Percentiles rank a stretch among this genome's conserved stretches.
phyloP scores from a whole-genome alignment of 2,329 filamentous ascomycete genomes.

The Ophiocordyceps camponoti-floridani region DNA sequence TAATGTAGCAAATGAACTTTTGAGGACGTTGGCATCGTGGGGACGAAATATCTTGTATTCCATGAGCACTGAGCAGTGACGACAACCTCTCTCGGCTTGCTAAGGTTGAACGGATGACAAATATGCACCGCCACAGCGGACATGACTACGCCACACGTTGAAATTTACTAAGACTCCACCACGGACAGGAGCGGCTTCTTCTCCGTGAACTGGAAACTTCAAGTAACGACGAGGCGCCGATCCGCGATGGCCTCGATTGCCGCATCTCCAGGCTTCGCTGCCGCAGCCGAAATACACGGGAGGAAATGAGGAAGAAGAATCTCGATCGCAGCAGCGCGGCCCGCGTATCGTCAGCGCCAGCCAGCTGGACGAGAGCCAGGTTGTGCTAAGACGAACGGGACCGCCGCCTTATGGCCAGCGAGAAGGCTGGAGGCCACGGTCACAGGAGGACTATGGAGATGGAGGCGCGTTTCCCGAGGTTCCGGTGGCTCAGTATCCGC shows the following conservation, averaged over 20 bases:
- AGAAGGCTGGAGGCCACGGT: constrained; percentile 76
- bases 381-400: constrained; percentile 67
- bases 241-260: constrained; percentile 44
- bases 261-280: constrained; percentile 60
- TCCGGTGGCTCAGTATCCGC: constrained; percentile 82
- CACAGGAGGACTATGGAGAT: constrained; percentile 83
- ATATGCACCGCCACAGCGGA: constrained; percentile 6
- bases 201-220: background rate
- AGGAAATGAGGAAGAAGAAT: constrained; percentile 66
- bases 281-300: constrained; percentile 85
- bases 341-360: constrained; percentile 66
- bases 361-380: constrained; percentile 68
- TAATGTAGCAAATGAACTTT: background rate
- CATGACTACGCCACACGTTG: constrained; percentile 8
- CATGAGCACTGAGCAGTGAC: too few relatives aligned
- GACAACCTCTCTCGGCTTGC: too few relatives aligned
- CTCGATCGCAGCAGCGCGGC: constrained; percentile 55
- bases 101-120: too few relatives aligned
- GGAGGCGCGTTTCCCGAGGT: constrained; percentile 93
- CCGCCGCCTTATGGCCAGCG: constrained; percentile 81
- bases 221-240: constrained; percentile 1
- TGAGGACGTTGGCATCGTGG: too few relatives aligned
- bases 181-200: background rate
- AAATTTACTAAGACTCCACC: background rate
- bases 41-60: too few relatives aligned